Conservation (phyloP, 1,284 basidiomycete species). For the Puccinia polysora region DNA sequence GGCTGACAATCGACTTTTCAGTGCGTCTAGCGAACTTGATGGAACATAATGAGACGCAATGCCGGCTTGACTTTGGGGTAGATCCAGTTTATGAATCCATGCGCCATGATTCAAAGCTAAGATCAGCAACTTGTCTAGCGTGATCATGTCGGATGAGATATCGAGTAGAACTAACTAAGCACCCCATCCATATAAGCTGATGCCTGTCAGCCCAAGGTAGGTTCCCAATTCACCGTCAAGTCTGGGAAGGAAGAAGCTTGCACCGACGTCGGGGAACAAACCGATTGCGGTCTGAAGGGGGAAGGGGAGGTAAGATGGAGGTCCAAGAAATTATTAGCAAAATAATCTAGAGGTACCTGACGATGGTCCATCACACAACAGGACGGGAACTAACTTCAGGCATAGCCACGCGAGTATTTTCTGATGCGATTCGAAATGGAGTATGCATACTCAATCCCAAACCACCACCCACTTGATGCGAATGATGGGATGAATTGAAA, state of each 20-base stretch:
- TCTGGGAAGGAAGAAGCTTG: constrained; percentile 78
- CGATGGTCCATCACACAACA: too few species aligned
- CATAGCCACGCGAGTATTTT: constrained; percentile 91
- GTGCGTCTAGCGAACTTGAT: constrained; percentile 65
- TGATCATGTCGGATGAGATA: too few species aligned
- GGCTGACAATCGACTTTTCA: constrained; percentile 56
- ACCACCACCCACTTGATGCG: constrained; percentile 80
- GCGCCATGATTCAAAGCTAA: background rate
- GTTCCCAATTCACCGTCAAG: constrained; percentile 88
- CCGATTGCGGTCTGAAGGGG: constrained; percentile 50
- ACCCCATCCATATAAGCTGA: constrained; percentile 67
- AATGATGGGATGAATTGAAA: too few species aligned
- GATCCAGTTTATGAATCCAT: background rate
- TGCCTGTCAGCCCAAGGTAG: constrained; percentile 85
- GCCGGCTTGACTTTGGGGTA: constrained; percentile 67
- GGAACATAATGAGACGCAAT: constrained; percentile 86
- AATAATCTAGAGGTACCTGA: too few species aligned
- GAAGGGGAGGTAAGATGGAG: too few species aligned
- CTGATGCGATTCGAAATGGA: constrained; percentile 86
- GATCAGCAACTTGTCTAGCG: background rate
- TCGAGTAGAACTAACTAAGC: constrained; percentile 66
- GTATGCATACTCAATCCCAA: constrained; percentile 85
- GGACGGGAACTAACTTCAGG: constrained; percentile 68
- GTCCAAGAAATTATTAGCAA: too few species aligned
- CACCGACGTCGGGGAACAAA: constrained; percentile 82